Base-by-base conservation (phyloP, 1,284 basidiomycete species). In the Coniferiporia sulphurascens region DNA sequence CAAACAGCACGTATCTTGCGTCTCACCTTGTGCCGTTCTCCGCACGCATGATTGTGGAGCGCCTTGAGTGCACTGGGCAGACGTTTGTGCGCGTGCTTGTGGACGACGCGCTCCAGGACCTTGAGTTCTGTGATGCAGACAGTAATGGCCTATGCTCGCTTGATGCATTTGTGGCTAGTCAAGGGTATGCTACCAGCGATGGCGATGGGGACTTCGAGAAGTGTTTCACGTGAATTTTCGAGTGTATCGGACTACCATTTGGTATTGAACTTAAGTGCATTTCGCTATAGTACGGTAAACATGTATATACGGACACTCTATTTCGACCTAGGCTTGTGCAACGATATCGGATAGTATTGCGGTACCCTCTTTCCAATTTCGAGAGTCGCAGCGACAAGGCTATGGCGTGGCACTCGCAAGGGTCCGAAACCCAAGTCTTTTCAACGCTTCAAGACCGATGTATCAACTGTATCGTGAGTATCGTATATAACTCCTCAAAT, bases 171-270 rank as follows among this genome's bases (percentile, higher is more conserved):
- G 79, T 93, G 34, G 73, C 79, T 62, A 89, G 86, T 65, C 91
- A 93, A 72, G 66, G 60, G 7, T 93, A 87, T 68, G 79, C 89
- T 15, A 76, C 80, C 63, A 78, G 75, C 51, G 76, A 84, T 61
- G 91, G 87, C 0, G 75, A 79, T 10, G 86, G 86, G 0, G 85
- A 89, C 66, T 90, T 83, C 70, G 81, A 81, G 60, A 81, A 73
- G 66, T 90, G 87, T 55, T 74, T 73, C 52, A 2, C 19, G 10
- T 52, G 22, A 17, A 10, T 2, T 21, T n/a, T 6, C 5, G 27
- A 27, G 4, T 46, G 51, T 41, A 41, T 10, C 9, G 2, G 7
- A 8, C 38, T 41, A 8, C 15, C 7, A 41, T 41, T 15, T 15
- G 9, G 15, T 41, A 41, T 41, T 41, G 38, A 4, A 12, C 38